Evolutionary conservation across 2,329 filamentous ascomycete genomes (phyloP).

Genomic region (Paraconiothyrium brasiliense): DNA sequence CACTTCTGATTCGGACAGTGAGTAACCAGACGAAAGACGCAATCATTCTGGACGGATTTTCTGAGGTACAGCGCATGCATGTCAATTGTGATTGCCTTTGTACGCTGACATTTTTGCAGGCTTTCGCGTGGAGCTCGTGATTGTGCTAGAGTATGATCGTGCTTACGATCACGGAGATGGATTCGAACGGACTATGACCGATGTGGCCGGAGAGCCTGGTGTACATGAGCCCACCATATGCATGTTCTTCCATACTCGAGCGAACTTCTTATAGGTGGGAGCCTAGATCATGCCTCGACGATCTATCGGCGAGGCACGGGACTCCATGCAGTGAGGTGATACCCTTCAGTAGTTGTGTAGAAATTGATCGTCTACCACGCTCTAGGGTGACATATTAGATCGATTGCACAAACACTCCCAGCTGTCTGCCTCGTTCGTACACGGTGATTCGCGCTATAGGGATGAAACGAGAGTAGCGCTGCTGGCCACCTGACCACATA

Average conservation of each 20-base stretch:
- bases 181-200: not conserved
- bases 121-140: not conserved
- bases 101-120: not conserved
- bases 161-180: not conserved
- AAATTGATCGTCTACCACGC: not conserved
- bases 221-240: not conserved
- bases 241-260: not conserved
- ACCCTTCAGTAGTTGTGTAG: not conserved
- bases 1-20: conserved; percentile 18
- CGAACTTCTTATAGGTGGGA: not conserved
- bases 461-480: conserved; percentile 5
- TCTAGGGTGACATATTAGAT: not conserved
- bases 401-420: not conserved
- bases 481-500: not conserved
- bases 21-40: not conserved
- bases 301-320: not conserved
- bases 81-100: not conserved
- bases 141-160: not conserved
- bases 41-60: not conserved
- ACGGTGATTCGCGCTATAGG: not conserved
- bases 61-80: not conserved
- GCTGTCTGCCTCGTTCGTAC: conserved; percentile 4
- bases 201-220: not conserved
- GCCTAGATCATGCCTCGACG: not conserved
- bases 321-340: not conserved